phyloP scores from a whole-genome alignment of 345 rosid species.

The Citrus trifoliata region DNA sequence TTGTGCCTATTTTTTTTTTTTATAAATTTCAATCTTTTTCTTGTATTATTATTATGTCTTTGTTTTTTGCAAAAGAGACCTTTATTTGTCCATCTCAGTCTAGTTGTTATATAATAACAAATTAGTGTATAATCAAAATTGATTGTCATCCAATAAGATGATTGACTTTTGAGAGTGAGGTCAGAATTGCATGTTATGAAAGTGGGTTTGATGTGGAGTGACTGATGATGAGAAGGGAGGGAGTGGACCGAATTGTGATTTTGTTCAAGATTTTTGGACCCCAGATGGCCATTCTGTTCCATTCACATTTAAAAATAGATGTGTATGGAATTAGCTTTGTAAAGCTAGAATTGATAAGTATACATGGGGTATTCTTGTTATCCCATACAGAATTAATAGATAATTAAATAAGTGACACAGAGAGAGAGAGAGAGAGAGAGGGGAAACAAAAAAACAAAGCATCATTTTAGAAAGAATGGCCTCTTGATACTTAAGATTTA shows the following conservation, averaged over 20 bases:
- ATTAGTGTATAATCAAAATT: neutral
- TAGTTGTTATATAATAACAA: neutral
- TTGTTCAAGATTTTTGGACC: conserved; percentile 24
- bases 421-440: too few relatives aligned
- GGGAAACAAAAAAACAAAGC: too few relatives aligned
- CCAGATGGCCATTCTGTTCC: neutral
- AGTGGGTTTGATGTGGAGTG: conserved; percentile 11
- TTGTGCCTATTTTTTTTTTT: neutral
- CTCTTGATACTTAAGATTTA: too few relatives aligned
- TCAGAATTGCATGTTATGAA: conserved; percentile 25
- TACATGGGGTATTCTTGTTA: neutral
- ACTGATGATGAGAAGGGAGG: neutral
- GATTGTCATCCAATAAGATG: conserved; percentile 8
- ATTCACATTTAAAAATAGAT: neutral
- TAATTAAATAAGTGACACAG: too few relatives aligned
- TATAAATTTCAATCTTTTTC: neutral
- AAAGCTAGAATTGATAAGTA: neutral
- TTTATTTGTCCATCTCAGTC: neutral
- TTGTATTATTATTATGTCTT: neutral
- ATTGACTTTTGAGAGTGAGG: conserved; percentile 11
- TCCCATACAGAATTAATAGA: neutral
- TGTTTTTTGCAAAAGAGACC: neutral
- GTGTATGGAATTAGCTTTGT: neutral
- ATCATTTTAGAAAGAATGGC: too few relatives aligned
- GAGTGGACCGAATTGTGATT: conserved; percentile 27